phyloP scores from a whole-genome alignment of 768 basidiomycete species.

The Lactarius pseudohatsudake region DNA sequence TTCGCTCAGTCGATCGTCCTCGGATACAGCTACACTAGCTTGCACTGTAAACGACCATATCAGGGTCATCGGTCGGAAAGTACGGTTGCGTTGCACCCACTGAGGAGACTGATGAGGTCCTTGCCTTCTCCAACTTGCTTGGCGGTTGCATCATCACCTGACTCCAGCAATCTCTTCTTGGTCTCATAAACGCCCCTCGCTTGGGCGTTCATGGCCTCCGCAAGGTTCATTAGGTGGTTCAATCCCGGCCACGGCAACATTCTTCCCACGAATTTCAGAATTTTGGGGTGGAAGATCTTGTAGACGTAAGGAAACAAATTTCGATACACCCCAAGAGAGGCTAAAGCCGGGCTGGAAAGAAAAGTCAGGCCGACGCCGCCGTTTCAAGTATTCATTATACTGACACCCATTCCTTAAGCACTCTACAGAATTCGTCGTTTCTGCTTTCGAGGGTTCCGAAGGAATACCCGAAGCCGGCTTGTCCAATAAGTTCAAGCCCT shows the following conservation, averaged over 20 bases:
- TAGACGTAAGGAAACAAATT: constrained; percentile 26
- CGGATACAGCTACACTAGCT: constrained; percentile 39
- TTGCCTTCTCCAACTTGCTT: constrained; percentile 39
- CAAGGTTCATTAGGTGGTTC: constrained; percentile 37
- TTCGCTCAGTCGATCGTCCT: constrained; percentile 31
- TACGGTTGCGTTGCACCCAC: constrained; percentile 33
- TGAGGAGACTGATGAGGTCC: constrained; percentile 48
- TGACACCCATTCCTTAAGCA: constrained; percentile 31
- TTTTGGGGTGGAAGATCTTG: constrained; percentile 28
- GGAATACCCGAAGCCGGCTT: constrained; percentile 25
- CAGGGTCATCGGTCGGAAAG: not conserved
- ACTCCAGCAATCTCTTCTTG: constrained; percentile 39
- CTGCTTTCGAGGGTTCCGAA: constrained; percentile 24
- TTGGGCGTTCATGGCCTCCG: constrained; percentile 39
- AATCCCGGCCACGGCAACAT: constrained; percentile 37
- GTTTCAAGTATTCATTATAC: not conserved
- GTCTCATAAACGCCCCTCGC: constrained; percentile 39
- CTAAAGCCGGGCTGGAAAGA: constrained; percentile 15
- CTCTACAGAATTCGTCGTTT: constrained; percentile 29
- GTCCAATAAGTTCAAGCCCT: constrained; percentile 27
- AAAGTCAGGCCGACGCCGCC: constrained; percentile 4
- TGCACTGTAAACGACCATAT: constrained; percentile 36
- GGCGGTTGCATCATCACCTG: constrained; percentile 36
- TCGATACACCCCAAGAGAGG: constrained; percentile 19
- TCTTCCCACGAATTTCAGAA: constrained; percentile 39